phyloP scores from a whole-genome alignment of 2,329 filamentous ascomycete genomes.

The Verticillium zaregamsianum region DNA sequence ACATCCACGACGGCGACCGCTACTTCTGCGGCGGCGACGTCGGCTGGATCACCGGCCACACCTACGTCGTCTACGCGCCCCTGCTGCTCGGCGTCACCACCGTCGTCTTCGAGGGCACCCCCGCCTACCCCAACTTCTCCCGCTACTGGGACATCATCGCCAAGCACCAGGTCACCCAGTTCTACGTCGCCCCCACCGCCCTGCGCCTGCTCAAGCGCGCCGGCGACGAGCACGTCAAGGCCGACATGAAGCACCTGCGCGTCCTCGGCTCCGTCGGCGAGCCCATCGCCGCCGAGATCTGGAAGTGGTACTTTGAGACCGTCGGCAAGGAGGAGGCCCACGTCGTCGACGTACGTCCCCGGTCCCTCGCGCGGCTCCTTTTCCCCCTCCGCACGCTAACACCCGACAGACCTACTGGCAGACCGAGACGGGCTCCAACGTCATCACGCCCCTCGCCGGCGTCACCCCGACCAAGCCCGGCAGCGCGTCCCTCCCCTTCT shows the following conservation, averaged over 20 bases:
- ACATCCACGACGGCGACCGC: slow-evolving; percentile 88
- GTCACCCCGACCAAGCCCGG: slow-evolving; percentile 96
- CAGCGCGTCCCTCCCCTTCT: slow-evolving; percentile 93
- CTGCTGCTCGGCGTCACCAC: slow-evolving; percentile 89
- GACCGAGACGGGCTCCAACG: slow-evolving; percentile 95
- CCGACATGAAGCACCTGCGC: slow-evolving; percentile 82
- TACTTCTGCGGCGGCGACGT: slow-evolving; percentile 99
- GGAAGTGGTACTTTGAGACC: slow-evolving; percentile 98
- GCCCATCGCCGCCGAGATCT: slow-evolving; percentile 95
- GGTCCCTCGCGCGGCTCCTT: background rate
- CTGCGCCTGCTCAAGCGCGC: slow-evolving; percentile 91
- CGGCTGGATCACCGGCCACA: slow-evolving; percentile 98
- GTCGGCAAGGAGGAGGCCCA: slow-evolving; percentile 93
- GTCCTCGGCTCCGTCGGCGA: slow-evolving; percentile 94
- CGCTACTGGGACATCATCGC: slow-evolving; percentile 99
- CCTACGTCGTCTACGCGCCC: slow-evolving; percentile 96
- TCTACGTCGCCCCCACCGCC: slow-evolving; percentile 96
- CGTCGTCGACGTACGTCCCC: slow-evolving; percentile 77
- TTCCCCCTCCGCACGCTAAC: slow-evolving; percentile 13
- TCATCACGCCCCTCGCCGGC: slow-evolving; percentile 89
- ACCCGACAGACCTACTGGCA: slow-evolving; percentile 90
- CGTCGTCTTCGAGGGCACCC: slow-evolving; percentile 96
- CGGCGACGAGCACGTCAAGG: slow-evolving; percentile 86
- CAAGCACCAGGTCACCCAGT: slow-evolving; percentile 92
- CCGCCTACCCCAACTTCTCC: slow-evolving; percentile 95